phyloP scores from a whole-genome alignment of 352 stramenopile genomes.

The Halophytophthora batemanensis region DNA sequence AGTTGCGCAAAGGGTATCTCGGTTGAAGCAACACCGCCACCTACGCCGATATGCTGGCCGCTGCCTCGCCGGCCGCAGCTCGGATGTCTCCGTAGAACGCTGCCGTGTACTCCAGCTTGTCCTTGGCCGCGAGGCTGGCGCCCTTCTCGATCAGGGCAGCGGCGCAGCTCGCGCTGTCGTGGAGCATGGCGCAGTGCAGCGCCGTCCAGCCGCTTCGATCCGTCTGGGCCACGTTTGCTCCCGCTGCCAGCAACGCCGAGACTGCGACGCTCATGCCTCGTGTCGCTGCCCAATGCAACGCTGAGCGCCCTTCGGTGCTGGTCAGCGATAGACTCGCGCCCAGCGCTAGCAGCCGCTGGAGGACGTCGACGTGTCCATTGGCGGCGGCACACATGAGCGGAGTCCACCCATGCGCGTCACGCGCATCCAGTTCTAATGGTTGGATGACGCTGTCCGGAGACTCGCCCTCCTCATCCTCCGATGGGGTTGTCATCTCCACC shows the following conservation, averaged over 20 bases:
- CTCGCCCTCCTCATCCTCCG: not conserved
- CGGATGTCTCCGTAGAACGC: conserved; percentile 15
- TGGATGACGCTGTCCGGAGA: conserved; percentile 1
- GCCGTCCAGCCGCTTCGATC: conserved; percentile 57
- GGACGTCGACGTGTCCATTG: conserved; percentile 46
- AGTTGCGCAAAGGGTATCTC: too few relatives aligned
- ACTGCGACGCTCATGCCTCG: conserved; percentile 42
- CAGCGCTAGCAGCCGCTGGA: conserved; percentile 34
- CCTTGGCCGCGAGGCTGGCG: conserved; percentile 17
- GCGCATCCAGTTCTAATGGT: conserved; percentile 35
- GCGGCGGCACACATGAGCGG: conserved; percentile 54
- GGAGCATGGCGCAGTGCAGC: conserved; percentile 56
- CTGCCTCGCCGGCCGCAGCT: not conserved
- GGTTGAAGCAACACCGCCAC: not conserved
- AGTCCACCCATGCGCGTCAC: conserved; percentile 51
- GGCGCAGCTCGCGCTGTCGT: conserved; percentile 35
- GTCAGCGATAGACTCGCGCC: conserved; percentile 32
- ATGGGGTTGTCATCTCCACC: conserved; percentile 15
- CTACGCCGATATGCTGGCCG: not conserved
- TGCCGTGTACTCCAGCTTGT: conserved; percentile 40
- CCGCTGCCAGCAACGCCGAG: conserved; percentile 27
- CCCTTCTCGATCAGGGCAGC: conserved; percentile 37
- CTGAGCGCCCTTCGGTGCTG: conserved; percentile 48
- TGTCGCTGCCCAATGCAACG: conserved; percentile 61
- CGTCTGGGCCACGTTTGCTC: conserved; percentile 24